These are phyloP conservation scores for Gossypium lobatum DNA, from an alignment of 441 rosid genomes.

Conservation along the genomic window DNA sequence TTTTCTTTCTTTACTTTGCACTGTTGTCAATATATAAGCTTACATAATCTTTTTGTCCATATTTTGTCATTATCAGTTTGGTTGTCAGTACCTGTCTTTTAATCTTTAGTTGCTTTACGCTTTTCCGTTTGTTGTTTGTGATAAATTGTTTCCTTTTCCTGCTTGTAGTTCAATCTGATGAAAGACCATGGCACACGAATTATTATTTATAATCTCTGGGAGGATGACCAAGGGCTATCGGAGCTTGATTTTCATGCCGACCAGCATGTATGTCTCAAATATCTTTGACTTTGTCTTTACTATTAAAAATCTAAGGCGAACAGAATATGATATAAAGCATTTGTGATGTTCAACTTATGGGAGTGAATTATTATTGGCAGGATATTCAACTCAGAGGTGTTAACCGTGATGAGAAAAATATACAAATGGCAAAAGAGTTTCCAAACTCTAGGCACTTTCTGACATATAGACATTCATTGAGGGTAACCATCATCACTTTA, in stretches of 20 bases:
- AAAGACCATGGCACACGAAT: conserved; percentile 70
- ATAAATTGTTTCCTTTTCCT: conserved; percentile 14
- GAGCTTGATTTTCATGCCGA: conserved; percentile 85
- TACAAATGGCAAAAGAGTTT: conserved; percentile 53
- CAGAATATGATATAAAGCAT: not conserved
- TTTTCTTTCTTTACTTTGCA: not conserved
- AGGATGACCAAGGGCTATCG: conserved; percentile 71
- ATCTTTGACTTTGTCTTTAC: not conserved
- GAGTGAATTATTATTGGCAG: conserved; percentile 28
- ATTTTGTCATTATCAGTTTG: not conserved
- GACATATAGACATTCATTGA: conserved; percentile 64
- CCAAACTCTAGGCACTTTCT: conserved; percentile 69
- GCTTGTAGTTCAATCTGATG: conserved; percentile 54
- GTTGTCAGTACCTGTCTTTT: too few relatives aligned
- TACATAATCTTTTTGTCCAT: not conserved
- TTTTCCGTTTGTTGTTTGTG: not conserved
- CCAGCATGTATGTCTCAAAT: conserved; percentile 38
- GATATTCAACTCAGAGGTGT: conserved; percentile 80
- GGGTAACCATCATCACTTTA: conserved; percentile 30
- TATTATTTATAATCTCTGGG: conserved; percentile 91
- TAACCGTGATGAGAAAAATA: conserved; percentile 71
- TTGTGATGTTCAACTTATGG: not conserved
- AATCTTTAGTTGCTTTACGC: not conserved
- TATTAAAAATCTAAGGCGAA: not conserved
- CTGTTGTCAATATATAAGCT: not conserved